These are phyloP conservation scores for Vitis hybrid DNA, from an alignment of 177 flowering plant genomes.

Conservation along the genomic window DNA sequence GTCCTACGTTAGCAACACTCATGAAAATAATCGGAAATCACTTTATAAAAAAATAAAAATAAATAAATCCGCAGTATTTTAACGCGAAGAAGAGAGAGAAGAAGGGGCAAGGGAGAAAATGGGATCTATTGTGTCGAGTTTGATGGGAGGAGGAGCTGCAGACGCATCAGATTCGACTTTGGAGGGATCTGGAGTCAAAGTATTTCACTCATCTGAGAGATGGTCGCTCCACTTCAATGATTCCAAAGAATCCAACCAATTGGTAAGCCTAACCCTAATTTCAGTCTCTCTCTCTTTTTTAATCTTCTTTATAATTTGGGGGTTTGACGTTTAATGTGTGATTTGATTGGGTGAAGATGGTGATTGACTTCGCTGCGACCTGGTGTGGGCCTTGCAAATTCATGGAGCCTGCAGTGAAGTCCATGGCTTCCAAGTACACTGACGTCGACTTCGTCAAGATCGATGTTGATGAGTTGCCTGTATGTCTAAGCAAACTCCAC, in stretches of 20 bases:
- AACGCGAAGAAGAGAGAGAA: neutral
- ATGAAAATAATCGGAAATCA: neutral
- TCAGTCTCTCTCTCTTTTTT: neutral
- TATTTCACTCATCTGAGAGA: slow-evolving; percentile 48
- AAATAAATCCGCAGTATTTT: too few relatives aligned
- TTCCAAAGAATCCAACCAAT: slow-evolving; percentile 38
- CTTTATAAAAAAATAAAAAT: neutral
- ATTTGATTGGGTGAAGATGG: slow-evolving; percentile 39
- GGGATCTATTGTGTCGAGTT: slow-evolving; percentile 29
- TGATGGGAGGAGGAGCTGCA: slow-evolving; percentile 19
- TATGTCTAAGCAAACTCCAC: slow-evolving; percentile 15
- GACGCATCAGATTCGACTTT: slow-evolving; percentile 7
- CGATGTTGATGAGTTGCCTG: slow-evolving; percentile 72
- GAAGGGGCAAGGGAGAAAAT: slow-evolving; percentile 12
- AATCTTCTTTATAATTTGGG: neutral
- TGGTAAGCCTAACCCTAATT: slow-evolving; percentile 31
- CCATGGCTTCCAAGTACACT: slow-evolving; percentile 42
- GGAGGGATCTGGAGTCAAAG: slow-evolving; percentile 31
- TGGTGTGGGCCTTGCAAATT: slow-evolving; percentile 83
- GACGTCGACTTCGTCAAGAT: slow-evolving; percentile 64
- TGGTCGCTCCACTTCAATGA: slow-evolving; percentile 66
- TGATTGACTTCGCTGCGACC: slow-evolving; percentile 64
- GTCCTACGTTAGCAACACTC: neutral
- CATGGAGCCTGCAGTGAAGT: slow-evolving; percentile 48
- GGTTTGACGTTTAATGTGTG: neutral